Conservation (phyloP, 1,284 basidiomycete genomes). For the Apiotrichum laibachii region DNA sequence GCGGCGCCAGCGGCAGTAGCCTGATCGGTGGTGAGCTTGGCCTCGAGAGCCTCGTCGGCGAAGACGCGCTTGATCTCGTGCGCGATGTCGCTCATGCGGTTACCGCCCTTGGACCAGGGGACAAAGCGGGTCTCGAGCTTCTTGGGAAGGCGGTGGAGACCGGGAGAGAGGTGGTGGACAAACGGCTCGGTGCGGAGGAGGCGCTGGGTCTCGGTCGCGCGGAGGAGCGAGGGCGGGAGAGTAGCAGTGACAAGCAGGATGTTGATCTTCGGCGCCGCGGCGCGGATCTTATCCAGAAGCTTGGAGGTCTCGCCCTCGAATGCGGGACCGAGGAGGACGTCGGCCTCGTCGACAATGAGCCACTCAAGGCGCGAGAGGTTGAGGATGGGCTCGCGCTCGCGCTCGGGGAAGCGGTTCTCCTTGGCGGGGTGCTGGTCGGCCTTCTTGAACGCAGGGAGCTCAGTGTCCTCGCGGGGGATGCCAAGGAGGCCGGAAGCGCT, state of each 20-base stretch:
- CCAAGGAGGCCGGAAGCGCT: constrained; percentile 82
- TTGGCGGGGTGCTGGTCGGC: background rate
- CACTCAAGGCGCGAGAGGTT: constrained; percentile 60
- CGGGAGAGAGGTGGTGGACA: constrained; percentile 67
- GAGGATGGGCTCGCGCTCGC: constrained; percentile 9
- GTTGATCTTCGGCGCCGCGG: constrained; percentile 51
- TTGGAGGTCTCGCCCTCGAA: constrained; percentile 68
- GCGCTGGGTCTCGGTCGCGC: constrained; percentile 63
- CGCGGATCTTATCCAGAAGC: constrained; percentile 57
- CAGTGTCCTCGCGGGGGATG: constrained; percentile 71
- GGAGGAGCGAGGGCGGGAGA: constrained; percentile 70
- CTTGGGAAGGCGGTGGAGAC: constrained; percentile 71
- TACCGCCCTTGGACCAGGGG: constrained; percentile 66
- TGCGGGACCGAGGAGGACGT: constrained; percentile 79
- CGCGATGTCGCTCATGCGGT: constrained; percentile 72
- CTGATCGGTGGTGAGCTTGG: constrained; percentile 5
- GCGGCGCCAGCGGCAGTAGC: background rate
- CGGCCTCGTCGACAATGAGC: constrained; percentile 84
- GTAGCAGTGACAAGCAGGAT: constrained; percentile 81
- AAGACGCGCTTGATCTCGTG: constrained; percentile 68
- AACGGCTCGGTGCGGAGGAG: constrained; percentile 52
- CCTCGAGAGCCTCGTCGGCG: constrained; percentile 60
- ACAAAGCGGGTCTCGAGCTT: constrained; percentile 69
- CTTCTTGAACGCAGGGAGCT: constrained; percentile 9
- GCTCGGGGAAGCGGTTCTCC: constrained; percentile 4